Base-by-base conservation (phyloP, 108 stramenopile species). In the Cylindrotheca fusiformis region DNA sequence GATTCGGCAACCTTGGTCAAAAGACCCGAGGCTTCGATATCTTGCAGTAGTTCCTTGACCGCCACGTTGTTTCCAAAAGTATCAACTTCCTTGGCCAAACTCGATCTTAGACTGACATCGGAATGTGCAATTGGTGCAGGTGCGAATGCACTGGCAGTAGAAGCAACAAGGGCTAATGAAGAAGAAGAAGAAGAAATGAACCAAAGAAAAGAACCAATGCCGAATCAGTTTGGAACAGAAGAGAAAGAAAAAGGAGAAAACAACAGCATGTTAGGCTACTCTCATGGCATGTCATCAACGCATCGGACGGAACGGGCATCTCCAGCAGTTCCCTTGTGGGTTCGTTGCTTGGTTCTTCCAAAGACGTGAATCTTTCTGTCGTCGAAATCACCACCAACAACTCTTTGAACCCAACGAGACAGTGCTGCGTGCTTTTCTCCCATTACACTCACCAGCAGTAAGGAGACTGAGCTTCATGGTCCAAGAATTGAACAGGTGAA, bases 31-130 rank as follows among this genome's bases (percentile, higher is more conserved):
- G 69, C 49, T 78, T 90, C 77, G 20, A 86, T 78, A 21, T 76
- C 24, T 28, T 52, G 58, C 63, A 94, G 78, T 36, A 87, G 71
- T 19, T 79, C 62, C 75, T 89, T 88, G 22, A 94, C 86, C 29
- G 87, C 87, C 58, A 91, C 50, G 63, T 94, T 94, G 72, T 94
- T 94, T 71, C 93, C 93, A 36, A 76, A 58, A 26, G 68, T 45
- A 66, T 93, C 91, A 48, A 79, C 78, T 51, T 83, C 80, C 41
- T 79, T 72, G 27, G 75, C 77, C 21, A 69, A 32, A 19, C 28
- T 33, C 18, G 52, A 44, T 31, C 25, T 25, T 46, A 71, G 65
- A 28, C 76, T 59, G 29, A 75, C 73, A n/a, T 72, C 28, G 45
- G 36, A 23, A 56, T 66, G 17, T 14, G 32, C 6, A 14, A 28